Base-by-base conservation (phyloP, 2,329 filamentous ascomycete genomes). In the Boeremia exigua region DNA sequence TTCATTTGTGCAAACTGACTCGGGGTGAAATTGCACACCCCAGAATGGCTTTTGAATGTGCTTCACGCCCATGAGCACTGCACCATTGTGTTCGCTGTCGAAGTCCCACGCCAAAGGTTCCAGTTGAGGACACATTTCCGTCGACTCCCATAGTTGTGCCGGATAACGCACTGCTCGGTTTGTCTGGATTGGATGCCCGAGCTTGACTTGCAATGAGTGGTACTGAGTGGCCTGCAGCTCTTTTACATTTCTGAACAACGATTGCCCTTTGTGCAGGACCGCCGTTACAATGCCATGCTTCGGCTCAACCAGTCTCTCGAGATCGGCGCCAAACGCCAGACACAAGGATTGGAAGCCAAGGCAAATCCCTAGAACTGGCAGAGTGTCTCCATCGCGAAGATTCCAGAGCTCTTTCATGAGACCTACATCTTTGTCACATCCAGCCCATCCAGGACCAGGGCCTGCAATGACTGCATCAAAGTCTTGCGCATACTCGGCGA, bases 381-480 rank as follows among this genome's bases (percentile, higher is more conserved):
- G 65, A 10, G 87, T 60, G 14, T 87, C 74, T 4, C 81, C 77
- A 2, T 84, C 81, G 2, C 80, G 75, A 14, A 94, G 79, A 44
- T 77, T 76, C 92, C 93, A 98, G 4, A 98, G 80, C 59, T 86
- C 78, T 50, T 81, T 82, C 79, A 96, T 95, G 37, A 95, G 82
- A 9, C 95, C 95, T 33, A 96, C 87, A 75, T 98, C 94, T n/a
- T 80, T 78, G 7, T 84, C 75, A 54, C 86, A 84, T 40, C 83
- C 82, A 0, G 94, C 92, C 68, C 91, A 87, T 9, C 95, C 95
- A 0, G 95, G 95, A 0, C 95, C 95, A 1, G 95, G 95, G 0
- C 95, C 94, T 61, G 92, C 90, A 45, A 98, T 89, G 19, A 97
- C 86, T 36, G 92, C 95, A 75, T 94, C 88, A 72, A 93, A 96